Base-by-base conservation (phyloP, 371 early-diverging fungal species). In the Lichtheimia ornata region DNA sequence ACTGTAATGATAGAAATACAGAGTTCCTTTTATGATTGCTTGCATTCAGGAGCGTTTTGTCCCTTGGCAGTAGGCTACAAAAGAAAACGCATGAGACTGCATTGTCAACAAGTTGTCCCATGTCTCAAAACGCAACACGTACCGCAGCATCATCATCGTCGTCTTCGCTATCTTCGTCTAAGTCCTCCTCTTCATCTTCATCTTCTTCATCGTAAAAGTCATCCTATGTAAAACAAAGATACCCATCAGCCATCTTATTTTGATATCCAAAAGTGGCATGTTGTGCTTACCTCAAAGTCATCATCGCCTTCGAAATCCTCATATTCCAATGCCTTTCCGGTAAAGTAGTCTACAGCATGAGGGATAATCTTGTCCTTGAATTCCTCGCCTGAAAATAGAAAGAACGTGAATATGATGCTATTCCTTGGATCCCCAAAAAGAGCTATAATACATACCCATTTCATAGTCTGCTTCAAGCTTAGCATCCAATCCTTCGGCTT, bases 331-430 rank as follows among this genome's bases (percentile, higher is more conserved):
- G 98, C 97, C 81, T 93, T 91, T 67, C 99, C 98, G 17, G 97
- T 97, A 84, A 97, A 98, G 92, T 96, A 97, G 76, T 96, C 94
- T 58, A 98, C 82, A 59, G 98, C 99, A 69, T 89, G 88, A 59
- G 99, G 97, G 59, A 97, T 88, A 60, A 98, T 75, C 76, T 91
- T 92, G 59, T 96, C 96, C 85, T 96, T 97, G 82, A 98, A 86
- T 72, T 93, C 88, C 72, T 98, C 98, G 42, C 69, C 69, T 69
- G n/a, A 11, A 5, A 11, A 35, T 35, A 35, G 2, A 35, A 0
- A 22, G 5, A 27, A n/a, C 14, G 2, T 53, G 3, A 30, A 1
- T 2, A 18, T 49, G 5, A 22, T 49, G 17, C 49, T n/a, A 5
- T 7, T 18, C 49, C 49, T 49, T 49, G 25, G 25, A 11, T 14